Percentiles rank a stretch among this genome's conserved stretches.
phyloP scores from a whole-genome alignment of 768 basidiomycete species.

The Trametes villosa region DNA sequence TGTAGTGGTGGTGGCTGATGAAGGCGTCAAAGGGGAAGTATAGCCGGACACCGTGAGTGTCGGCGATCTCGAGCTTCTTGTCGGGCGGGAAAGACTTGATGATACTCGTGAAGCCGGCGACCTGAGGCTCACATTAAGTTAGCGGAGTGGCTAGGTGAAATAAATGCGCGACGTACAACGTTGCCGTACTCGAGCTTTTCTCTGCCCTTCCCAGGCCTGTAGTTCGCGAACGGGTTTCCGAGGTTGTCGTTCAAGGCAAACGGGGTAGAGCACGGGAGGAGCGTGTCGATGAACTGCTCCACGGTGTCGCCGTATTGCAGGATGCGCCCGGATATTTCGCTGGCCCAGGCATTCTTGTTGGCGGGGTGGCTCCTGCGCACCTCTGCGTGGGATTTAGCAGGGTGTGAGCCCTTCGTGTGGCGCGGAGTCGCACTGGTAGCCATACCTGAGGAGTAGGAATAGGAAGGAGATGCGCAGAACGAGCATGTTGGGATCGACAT shows the following conservation, averaged over 20 bases:
- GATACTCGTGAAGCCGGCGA: not conserved
- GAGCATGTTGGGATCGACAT: not conserved
- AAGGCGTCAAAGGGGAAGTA: slow-evolving; percentile 7
- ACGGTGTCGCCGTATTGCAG: not conserved
- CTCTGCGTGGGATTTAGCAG: slow-evolving; percentile 1
- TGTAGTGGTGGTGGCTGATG: not conserved
- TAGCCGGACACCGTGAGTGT: not conserved
- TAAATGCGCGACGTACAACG: not conserved
- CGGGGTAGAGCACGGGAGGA: slow-evolving; percentile 3
- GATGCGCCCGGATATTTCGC: not conserved
- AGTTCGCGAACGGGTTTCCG: not conserved
- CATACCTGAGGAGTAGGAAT: slow-evolving; percentile 8
- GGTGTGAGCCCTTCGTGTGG: not conserved
- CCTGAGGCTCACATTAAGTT: not conserved
- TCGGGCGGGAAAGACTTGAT: not conserved
- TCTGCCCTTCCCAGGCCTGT: not conserved
- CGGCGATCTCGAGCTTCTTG: not conserved
- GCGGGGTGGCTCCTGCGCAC: not conserved
- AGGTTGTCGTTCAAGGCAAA: not conserved
- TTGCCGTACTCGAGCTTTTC: not conserved
- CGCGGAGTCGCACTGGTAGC: not conserved
- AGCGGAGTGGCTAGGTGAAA: not conserved
- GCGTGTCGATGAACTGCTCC: slow-evolving; percentile 3
- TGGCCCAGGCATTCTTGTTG: not conserved
- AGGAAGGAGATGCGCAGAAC: not conserved